Conservation (phyloP, 139 green algal genomes). For the Micromonas commoda region DNA sequence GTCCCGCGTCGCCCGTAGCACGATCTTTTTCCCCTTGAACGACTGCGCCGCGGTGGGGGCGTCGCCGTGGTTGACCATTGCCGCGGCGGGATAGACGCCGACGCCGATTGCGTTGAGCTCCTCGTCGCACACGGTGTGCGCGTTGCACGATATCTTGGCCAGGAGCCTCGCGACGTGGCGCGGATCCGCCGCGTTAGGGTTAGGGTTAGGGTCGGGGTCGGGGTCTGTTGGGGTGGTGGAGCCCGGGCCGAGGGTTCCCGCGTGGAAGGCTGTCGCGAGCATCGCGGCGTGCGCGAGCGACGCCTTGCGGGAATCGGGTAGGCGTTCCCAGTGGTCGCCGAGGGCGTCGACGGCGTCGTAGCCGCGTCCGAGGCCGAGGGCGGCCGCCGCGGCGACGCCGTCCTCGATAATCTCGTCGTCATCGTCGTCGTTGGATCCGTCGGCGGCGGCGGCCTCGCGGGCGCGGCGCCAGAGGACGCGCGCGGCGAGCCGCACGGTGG, state of each 20-base stretch:
- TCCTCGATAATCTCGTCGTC: neutral
- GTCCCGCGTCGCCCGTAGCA: constrained; percentile 38
- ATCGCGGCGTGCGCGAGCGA: neutral
- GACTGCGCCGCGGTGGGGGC: neutral
- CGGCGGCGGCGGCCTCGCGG: constrained; percentile 30
- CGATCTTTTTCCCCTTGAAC: constrained; percentile 30
- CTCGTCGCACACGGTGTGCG: constrained; percentile 65
- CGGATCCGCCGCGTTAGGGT: neutral
- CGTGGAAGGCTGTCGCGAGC: neutral
- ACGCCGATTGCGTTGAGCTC: constrained; percentile 49
- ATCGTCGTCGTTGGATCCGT: neutral
- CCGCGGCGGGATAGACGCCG: neutral
- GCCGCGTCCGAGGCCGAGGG: constrained; percentile 1
- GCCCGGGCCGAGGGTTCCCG: neutral
- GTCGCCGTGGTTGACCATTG: constrained; percentile 10
- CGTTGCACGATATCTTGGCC: constrained; percentile 59
- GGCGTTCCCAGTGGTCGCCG: neutral
- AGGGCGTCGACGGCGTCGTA: constrained; percentile 43
- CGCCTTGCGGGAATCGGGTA: neutral
- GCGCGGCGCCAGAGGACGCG: constrained; percentile 44
- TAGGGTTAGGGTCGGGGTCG: neutral
- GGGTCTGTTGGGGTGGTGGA: too few relatives aligned
- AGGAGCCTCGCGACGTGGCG: constrained; percentile 45
- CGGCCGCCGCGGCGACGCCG: constrained; percentile 13
- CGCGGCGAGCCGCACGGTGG: constrained; percentile 53